A percentile compares a stretch with the other conserved stretches of the same genome.
These are phyloP conservation scores for Spergularia bocconei DNA, from an alignment of 148 eudicot genomes.

Conservation along the genomic window DNA sequence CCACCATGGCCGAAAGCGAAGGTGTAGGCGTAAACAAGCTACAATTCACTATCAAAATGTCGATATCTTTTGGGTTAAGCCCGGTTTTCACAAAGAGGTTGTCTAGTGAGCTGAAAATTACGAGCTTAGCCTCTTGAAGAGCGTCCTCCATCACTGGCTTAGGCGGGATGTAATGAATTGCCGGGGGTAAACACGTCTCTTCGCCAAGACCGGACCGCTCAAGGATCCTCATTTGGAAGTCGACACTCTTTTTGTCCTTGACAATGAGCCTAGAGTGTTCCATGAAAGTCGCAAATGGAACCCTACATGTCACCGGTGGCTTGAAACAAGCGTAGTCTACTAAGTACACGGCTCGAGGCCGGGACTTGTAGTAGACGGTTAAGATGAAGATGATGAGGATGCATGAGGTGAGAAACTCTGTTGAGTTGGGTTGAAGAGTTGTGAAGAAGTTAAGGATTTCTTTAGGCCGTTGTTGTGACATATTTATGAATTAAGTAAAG, in stretches of 20 bases:
- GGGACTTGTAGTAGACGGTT: constrained; percentile 33
- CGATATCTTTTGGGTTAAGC: constrained; percentile 26
- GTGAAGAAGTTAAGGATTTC: no score
- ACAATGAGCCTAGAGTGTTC: constrained; percentile 31
- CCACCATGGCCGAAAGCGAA: constrained; percentile 68
- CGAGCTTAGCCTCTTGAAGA: constrained; percentile 54
- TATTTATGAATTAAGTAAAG: no score
- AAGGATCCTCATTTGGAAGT: constrained; percentile 36
- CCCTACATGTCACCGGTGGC: constrained; percentile 24
- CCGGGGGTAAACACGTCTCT: constrained; percentile 41
- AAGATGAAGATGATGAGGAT: constrained; percentile 6
- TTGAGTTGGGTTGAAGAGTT: no score
- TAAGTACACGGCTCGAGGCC: constrained; percentile 30
- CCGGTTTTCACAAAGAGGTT: constrained; percentile 43
- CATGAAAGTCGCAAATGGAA: constrained; percentile 39
- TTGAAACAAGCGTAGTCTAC: constrained; percentile 35
- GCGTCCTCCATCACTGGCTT: constrained; percentile 70
- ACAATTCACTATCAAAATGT: constrained; percentile 34
- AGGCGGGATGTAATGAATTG: constrained; percentile 68
- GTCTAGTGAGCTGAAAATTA: constrained; percentile 57
- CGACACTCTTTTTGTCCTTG: constrained; percentile 29
- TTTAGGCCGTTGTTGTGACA: no score
- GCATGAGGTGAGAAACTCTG: no score
- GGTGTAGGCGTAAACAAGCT: constrained; percentile 73
- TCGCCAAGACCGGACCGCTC: constrained; percentile 35